Evolutionary conservation across 2,329 filamentous ascomycete genomes (phyloP), one percentile per base, ranked within the genome.

Genomic region (Aquanectria penicillioides): DNA sequence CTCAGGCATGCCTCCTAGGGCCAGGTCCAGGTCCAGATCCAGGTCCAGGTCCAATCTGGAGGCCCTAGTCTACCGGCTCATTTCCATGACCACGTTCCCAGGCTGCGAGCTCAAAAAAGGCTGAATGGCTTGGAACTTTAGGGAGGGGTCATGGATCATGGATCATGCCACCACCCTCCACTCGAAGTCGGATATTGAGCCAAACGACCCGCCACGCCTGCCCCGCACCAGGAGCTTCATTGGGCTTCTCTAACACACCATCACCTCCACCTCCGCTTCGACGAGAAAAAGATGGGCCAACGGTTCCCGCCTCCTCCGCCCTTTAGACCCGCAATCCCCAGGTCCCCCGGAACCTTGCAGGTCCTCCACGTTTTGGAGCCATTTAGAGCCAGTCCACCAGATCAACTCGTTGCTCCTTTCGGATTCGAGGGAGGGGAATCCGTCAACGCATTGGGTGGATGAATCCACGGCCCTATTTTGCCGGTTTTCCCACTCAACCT

Each of bases 381-480:
- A 15, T 15, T 46, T 46, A 33, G 41, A 28, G 38, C 43, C 40
- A 36, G 57, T 29, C 43, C 41, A 49, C 20, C 46, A 52, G 51
- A 66, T 63, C 50, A 57, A 44, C 20, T 36, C 51, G 41, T 59
- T 53, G 41, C 61, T 56, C 40, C 25, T 64, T 63, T 47, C 23
- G 47, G 62, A 36, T 38, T 41, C 18, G 46, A 33, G 61, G 48
- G 53, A 59, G 48, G 47, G 44, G 51, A 41, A 44, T 50, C 47
- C 58, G 40, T 33, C 33, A n/a, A 61, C 31, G 44, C 25, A 64
- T 63, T 62, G 52, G 59, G 36, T 53, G 70, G 69, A 57, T 71
- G 64, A 73, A 70, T 63, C 26, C 18, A 23, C 34, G 44, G 12
- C 31, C 40, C 36, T 50, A 61, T 72, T 72, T 69, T 70, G n/a